Conservation (phyloP, 208 protist genomes). For the Blastocrithidia nonstop region DNA sequence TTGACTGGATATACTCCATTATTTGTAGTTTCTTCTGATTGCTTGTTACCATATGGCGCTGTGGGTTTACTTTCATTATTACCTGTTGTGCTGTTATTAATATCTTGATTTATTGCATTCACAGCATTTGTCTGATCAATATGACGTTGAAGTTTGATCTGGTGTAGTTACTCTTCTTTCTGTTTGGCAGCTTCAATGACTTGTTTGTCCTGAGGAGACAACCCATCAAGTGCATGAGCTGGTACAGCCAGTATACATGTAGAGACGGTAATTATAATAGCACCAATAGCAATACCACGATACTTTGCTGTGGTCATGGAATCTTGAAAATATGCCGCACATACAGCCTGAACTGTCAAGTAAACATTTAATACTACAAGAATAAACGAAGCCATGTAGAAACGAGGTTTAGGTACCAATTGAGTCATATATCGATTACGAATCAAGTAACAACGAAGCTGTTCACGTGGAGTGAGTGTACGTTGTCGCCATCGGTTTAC, state of each 20-base stretch:
- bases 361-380: slow-evolving; percentile 34
- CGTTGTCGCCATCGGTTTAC: slow-evolving; percentile 17
- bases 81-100: too few species aligned
- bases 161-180: slow-evolving; percentile 14
- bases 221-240: slow-evolving; percentile 12
- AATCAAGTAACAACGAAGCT: slow-evolving; percentile 17
- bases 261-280: slow-evolving; percentile 11
- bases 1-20: too few species aligned
- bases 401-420: slow-evolving; percentile 28
- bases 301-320: slow-evolving; percentile 14
- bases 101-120: too few species aligned
- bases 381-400: slow-evolving; percentile 9
- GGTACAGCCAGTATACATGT: slow-evolving; percentile 14
- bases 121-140: too few species aligned
- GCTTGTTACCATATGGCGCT: too few species aligned
- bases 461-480: slow-evolving; percentile 7
- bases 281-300: slow-evolving; percentile 21
- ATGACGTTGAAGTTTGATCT: too few species aligned
- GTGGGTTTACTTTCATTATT: too few species aligned
- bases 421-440: slow-evolving; percentile 43
- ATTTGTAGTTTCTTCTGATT: too few species aligned
- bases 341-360: slow-evolving; percentile 29
- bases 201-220: slow-evolving; percentile 18
- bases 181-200: slow-evolving; percentile 10
- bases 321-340: slow-evolving; percentile 10